A percentile compares a stretch with the other conserved stretches of the same genome.
These are phyloP conservation scores for Chlorencoelia australis DNA, from an alignment of 2,329 filamentous ascomycete species.

Conservation along the genomic window DNA sequence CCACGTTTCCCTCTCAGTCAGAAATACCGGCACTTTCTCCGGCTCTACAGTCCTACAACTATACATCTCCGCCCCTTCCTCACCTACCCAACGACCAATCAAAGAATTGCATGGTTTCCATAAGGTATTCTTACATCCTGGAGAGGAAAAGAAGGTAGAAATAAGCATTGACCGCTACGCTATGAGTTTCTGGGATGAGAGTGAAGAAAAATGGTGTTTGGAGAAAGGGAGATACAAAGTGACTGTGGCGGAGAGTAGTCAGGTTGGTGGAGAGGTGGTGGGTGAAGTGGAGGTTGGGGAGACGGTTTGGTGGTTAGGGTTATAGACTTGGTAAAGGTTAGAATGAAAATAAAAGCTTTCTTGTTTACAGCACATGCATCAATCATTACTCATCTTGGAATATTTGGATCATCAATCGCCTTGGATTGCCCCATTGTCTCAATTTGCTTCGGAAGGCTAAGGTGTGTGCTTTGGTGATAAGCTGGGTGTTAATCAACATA, in stretches of 20 bases:
- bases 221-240: constrained; percentile 31
- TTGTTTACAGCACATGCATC: too few relatives aligned
- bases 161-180: constrained; percentile 39
- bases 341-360: too few relatives aligned
- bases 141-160: constrained; percentile 46
- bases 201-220: constrained; percentile 30
- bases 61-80: constrained; percentile 46
- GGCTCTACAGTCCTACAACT: constrained; percentile 50
- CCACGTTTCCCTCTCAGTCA: constrained; percentile 45
- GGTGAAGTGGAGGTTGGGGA: constrained; percentile 46
- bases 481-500: too few relatives aligned
- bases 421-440: too few relatives aligned
- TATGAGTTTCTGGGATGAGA: constrained; percentile 34
- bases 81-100: constrained; percentile 34
- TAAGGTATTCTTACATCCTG: constrained; percentile 53
- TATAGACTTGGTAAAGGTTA: too few relatives aligned
- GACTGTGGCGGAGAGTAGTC: constrained; percentile 28
- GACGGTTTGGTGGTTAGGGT: constrained; percentile 58
- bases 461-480: too few relatives aligned
- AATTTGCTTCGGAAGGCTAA: too few relatives aligned
- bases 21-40: constrained; percentile 48
- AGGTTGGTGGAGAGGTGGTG: constrained; percentile 38
- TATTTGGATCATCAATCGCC: too few relatives aligned
- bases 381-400: too few relatives aligned
- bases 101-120: constrained; percentile 57